Evolutionary conservation across 768 basidiomycete species (phyloP).

Genomic region (Termitomyces sp.): DNA sequence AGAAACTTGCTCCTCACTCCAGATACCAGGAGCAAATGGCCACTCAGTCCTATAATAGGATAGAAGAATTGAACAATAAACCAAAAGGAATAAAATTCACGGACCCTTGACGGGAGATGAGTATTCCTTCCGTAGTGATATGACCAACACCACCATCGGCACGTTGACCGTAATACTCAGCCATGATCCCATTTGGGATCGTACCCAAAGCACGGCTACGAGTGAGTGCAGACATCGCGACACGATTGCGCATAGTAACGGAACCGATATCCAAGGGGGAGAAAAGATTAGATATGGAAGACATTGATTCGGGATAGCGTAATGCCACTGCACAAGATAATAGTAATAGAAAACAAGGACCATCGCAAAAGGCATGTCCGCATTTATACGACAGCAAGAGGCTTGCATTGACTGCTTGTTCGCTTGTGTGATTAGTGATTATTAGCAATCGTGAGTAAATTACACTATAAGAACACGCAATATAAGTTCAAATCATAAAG

Average conservation of each 20-base stretch:
- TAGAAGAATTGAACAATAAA: neutral
- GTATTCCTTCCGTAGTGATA: slow-evolving; percentile 29
- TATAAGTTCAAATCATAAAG: too few relatives aligned
- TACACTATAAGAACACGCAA: too few relatives aligned
- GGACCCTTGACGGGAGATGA: slow-evolving; percentile 38
- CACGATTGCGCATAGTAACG: slow-evolving; percentile 24
- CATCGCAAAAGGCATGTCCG: neutral
- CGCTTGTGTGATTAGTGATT: neutral
- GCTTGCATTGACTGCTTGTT: neutral
- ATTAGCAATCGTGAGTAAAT: neutral
- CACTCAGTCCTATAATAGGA: slow-evolving; percentile 31
- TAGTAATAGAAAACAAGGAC: neutral
- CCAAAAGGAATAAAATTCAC: neutral
- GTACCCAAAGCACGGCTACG: slow-evolving; percentile 27
- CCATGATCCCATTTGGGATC: slow-evolving; percentile 27
- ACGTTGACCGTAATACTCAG: slow-evolving; percentile 33
- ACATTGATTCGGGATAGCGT: neutral
- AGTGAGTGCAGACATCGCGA: slow-evolving; percentile 30
- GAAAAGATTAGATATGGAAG: slow-evolving; percentile 16
- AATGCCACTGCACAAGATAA: neutral
- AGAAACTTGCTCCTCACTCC: slow-evolving; percentile 35
- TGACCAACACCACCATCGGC: slow-evolving; percentile 29
- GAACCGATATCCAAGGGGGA: slow-evolving; percentile 25
- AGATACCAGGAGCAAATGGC: slow-evolving; percentile 40
- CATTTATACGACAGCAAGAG: neutral